Base-by-base conservation (phyloP, 2,329 filamentous ascomycete species). In the Penicillium hordei region DNA sequence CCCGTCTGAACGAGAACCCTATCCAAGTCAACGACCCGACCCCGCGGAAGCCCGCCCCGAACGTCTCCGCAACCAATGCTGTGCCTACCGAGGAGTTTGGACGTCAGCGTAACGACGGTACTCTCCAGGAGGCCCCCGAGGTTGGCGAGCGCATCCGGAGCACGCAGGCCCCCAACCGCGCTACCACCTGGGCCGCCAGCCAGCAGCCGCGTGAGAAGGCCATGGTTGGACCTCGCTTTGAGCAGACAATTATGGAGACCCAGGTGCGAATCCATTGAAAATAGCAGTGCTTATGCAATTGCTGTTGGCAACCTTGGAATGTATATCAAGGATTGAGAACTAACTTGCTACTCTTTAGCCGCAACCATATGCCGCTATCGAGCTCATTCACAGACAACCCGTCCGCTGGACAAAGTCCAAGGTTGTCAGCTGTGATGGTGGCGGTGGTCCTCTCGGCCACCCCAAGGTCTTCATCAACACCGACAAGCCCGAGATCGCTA, bases 391-490 rank as follows among this genome's bases (percentile, higher is more conserved):
- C 83, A 88, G 93, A 81, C 89, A 97, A 78, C 93, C 93, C 21
- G 94, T 99, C 36, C 85, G 86, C 75, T 99, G 94, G 93, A 90
- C 88, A 59, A 88, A 96, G 73, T 84, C 90, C 63, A 85, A 87
- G 60, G 78, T 90, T 48, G 93, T 95, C 51, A 87, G 87, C 44
- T 99, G 94, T 74, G 93, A 97, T 70, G 94, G 94, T 58, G 94
- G 93, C 58, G 93, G 93, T 66, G 94, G 93, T 45, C 89, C 93
- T 33, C 81, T 90, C 55, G 94, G 94, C 43, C 94, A 99, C 76
- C 94, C 94, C 49, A 86, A 86, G 71, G 89, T 99, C 78, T 99
- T 92, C 76, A 99, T 99, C 85, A 99, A 99, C 79, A 88, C 90
- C 65, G 94, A 99, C 79, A 97, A 97, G 83, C 90, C 94, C 43